phyloP scores from a whole-genome alignment of 2,329 filamentous ascomycete species.

The Paraconiothyrium brasiliense region DNA sequence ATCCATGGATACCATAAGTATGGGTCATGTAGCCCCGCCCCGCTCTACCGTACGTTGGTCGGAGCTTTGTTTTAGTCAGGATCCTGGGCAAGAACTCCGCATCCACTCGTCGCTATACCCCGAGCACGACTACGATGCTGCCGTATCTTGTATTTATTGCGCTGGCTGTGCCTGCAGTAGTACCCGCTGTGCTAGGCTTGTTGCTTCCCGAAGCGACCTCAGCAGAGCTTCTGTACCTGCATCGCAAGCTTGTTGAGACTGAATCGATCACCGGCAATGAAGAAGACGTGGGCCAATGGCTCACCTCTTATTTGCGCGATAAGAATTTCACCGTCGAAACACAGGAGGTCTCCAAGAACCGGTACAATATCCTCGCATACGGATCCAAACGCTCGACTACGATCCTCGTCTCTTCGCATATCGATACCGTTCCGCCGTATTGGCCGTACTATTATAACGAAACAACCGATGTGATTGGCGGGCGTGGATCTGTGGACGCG shows the following conservation, averaged over 20 bases:
- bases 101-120: too few relatives aligned
- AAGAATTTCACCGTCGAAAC: constrained; percentile 71
- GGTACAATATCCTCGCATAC: constrained; percentile 83
- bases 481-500: constrained; percentile 75
- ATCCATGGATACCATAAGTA: too few relatives aligned
- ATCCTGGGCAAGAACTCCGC: too few relatives aligned
- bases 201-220: too few relatives aligned
- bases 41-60: too few relatives aligned
- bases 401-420: constrained; percentile 79
- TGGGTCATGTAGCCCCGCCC: too few relatives aligned
- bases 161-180: too few relatives aligned
- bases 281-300: constrained; percentile 71
- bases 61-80: too few relatives aligned
- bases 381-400: constrained; percentile 61
- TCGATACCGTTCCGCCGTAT: constrained; percentile 76
- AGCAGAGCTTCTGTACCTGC: constrained; percentile 71
- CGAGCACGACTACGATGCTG: too few relatives aligned
- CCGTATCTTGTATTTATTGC: too few relatives aligned
- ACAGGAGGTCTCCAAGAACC: constrained; percentile 60
- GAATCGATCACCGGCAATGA: constrained; percentile 78
- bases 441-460: constrained; percentile 70
- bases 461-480: constrained; percentile 66
- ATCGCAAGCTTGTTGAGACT: constrained; percentile 77
- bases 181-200: too few relatives aligned
- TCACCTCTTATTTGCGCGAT: constrained; percentile 71